A percentile compares a stretch with the other conserved stretches of the same genome.
These are phyloP conservation scores for Leishmania arabica DNA, from an alignment of 208 protist species.

Conservation along the genomic window DNA sequence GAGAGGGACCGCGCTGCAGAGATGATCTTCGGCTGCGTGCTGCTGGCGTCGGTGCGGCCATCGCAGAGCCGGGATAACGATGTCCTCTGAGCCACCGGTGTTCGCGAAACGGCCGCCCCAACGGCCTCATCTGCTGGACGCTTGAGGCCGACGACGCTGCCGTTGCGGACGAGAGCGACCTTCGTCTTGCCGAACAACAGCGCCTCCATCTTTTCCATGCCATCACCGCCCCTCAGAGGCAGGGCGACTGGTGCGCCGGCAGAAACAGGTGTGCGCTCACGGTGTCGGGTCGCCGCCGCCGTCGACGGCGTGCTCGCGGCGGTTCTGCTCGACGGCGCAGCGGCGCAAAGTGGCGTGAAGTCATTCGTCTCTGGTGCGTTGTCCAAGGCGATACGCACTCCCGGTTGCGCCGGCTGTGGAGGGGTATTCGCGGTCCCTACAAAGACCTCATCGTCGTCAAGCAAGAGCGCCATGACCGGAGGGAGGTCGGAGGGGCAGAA, in stretches of 20 bases:
- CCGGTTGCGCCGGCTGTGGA: neutral
- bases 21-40: conserved; percentile 32
- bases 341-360: neutral
- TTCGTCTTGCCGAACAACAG: conserved; percentile 46
- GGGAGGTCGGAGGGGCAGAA: neutral
- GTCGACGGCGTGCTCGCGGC: neutral
- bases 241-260: neutral
- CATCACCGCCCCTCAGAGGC: conserved; percentile 52
- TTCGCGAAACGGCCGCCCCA: neutral
- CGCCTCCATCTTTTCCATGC: conserved; percentile 69
- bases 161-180: conserved; percentile 26
- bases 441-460: conserved; percentile 48
- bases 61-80: neutral
- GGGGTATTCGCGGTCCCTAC: neutral
- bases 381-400: neutral
- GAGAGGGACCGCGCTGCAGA: conserved; percentile 13
- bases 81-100: conserved; percentile 6
- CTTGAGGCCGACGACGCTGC: neutral
- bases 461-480: conserved; percentile 42
- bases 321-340: neutral
- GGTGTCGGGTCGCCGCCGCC: neutral
- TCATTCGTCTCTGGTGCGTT: too few species aligned
- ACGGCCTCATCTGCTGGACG: neutral
- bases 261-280: neutral
- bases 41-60: conserved; percentile 1